Base-by-base conservation (phyloP, 176 grass and related monocot genomes). In the Phragmites australis region DNA sequence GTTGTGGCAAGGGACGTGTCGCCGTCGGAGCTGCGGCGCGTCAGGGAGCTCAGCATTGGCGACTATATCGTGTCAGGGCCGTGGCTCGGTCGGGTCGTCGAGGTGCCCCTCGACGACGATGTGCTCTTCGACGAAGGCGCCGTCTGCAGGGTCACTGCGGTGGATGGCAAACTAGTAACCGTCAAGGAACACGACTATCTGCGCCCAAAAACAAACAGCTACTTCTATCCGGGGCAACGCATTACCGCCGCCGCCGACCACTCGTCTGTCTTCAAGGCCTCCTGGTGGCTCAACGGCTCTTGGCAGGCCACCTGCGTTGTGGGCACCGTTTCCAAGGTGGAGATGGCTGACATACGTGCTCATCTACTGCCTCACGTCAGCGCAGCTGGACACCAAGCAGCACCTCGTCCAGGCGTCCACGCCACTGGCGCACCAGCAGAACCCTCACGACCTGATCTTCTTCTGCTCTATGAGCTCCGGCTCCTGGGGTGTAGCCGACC, bases 51-150 rank as follows among this genome's bases (percentile, higher is more conserved):
- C 31, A 34, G 0, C 68, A 16, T n/a, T 2, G 80, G 80, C 14
- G 80, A 82, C 45, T 82, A 74, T 22, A 45, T 74, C 15, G 29
- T 46, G 39, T 18, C 13, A 2, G 32, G 46, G 15, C 14, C 15
- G 6, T 68, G 55, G 69, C 69, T 82, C 31, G 80, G 69, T 21
- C 69, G 57, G 16, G 69, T 65, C 44, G 45, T 74, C 6, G 69
- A 74, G 31, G 43, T 82, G 5, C 27, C 30, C 9, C 1, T 52
- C 3, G 45, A 62, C 9, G 57, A 42, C n/a, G 45, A 82, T 55
- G 45, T 82, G 43, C 2, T 12, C 42, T 82, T 82, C 69, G 68
- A 74, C 69, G 45, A 82, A 30, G 69, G 80, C 22, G 70, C 81
- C 8, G 22, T 47, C 21, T 81, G 51, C 27, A 15, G 40, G 51